Evolutionary conservation across 306 rosid species (phyloP), one percentile per base, ranked within the genome.

Genomic region (Pterocarpus macrocarpus): DNA sequence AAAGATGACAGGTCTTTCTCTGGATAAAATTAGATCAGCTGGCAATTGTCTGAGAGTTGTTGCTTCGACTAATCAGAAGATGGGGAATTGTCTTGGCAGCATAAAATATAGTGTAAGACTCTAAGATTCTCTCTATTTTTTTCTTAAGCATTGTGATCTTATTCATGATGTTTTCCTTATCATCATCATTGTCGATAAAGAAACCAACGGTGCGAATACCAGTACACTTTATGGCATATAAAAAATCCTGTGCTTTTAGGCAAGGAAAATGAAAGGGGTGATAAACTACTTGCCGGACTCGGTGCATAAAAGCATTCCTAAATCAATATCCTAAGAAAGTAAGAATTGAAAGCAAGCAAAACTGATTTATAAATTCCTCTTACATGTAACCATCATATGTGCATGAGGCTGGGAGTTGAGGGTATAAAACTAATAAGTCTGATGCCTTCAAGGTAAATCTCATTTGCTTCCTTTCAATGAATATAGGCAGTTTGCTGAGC

Each of bases 21-120:
- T 95, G 80, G 91, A 85, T 59, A 95, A 83, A 88, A 89, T 95
- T 84, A 90, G 92, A 85, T 82, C 88, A 58, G 99, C 97, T 56
- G 80, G 88, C 87, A 85, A 74, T 75, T 93, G 97, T 83, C 67
- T 88, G 61, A 91, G 94, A 91, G 87, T 89, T 41, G 94, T 93
- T 64, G 92, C 94, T 74, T 95, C 98, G 30, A 65, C 87, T 78
- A 86, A 90, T 91, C 97, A 90, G 79, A 92, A 90, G 87, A 83
- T 86, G 57, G 90, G 92, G 71, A 87, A 90, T 22, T 64, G 66
- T 83, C 59, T 77, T 15, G 28, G 28, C 28, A 70, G 80, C 34
- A 80, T 90, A 62, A 89, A 86, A 59, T 91, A 81, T 79, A 86
- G 85, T 89, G 99, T 93, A 93, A 72, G 84, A 58, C 55, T 79